phyloP scores from a whole-genome alignment of 805 yeast species.

The Allodekkera sacchari region DNA sequence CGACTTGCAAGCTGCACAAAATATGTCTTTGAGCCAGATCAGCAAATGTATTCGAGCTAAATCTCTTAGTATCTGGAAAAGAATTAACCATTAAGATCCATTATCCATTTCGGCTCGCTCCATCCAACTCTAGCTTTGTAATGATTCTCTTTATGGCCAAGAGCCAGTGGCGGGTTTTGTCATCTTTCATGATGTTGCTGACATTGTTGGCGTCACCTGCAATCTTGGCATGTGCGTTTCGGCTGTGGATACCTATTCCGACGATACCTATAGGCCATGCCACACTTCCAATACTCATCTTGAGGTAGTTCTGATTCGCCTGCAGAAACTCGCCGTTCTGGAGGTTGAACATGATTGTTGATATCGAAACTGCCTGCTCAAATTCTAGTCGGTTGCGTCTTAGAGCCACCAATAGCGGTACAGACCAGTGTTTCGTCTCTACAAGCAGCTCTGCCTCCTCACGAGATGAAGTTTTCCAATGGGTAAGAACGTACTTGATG shows the following conservation, averaged over 20 bases:
- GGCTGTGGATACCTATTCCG: constrained; percentile 70
- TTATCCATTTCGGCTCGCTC: no score
- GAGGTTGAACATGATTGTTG: constrained; percentile 52
- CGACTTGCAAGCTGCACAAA: no score
- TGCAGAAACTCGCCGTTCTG: constrained; percentile 42
- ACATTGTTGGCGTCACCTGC: constrained; percentile 35
- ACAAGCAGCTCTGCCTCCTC: constrained; percentile 22
- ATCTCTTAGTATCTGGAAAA: no score
- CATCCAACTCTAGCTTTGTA: constrained; percentile 24
- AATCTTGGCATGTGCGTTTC: constrained; percentile 55
- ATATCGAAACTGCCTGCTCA: constrained; percentile 43
- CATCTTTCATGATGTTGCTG: constrained; percentile 76
- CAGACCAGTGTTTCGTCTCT: constrained; percentile 42
- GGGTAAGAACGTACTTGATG: constrained; percentile 31
- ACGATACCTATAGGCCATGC: constrained; percentile 91
- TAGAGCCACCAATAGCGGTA: constrained; percentile 47
- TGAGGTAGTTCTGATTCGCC: constrained; percentile 65
- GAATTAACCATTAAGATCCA: no score
- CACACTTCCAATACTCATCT: constrained; percentile 75
- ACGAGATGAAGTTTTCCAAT: no score
- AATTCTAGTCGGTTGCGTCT: constrained; percentile 31
- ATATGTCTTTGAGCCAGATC: no score
- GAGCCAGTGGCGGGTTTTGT: constrained; percentile 67
- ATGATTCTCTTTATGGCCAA: constrained; percentile 65
- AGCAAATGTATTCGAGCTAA: no score